Percentiles rank a stretch among this genome's conserved stretches.
phyloP scores from a whole-genome alignment of 2,329 filamentous ascomycete genomes.

The Chaetomium globosum region DNA sequence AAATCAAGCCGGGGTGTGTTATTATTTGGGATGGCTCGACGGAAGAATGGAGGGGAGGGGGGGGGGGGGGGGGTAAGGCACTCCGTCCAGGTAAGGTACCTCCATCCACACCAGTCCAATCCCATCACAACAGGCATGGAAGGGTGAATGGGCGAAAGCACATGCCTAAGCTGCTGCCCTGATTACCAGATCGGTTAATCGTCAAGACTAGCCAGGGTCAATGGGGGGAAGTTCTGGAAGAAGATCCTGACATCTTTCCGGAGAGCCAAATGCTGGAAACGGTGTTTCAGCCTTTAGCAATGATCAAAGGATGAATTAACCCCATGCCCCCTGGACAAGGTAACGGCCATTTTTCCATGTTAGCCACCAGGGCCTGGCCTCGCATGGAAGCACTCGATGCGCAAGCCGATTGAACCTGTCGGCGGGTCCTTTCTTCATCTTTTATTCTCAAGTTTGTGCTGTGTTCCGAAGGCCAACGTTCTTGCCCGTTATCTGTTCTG shows the following conservation, averaged over 20 bases:
- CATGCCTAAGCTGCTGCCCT: slow-evolving; percentile 32
- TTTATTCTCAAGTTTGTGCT: slow-evolving; percentile 19
- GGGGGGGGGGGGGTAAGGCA: slow-evolving; percentile 23
- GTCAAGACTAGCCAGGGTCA: slow-evolving; percentile 30
- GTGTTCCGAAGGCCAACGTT: slow-evolving; percentile 21
- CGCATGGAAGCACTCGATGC: slow-evolving; percentile 30
- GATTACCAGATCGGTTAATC: slow-evolving; percentile 39
- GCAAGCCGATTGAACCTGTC: slow-evolving; percentile 26
- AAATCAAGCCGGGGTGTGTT: slow-evolving; percentile 19
- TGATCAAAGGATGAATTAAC: slow-evolving; percentile 41
- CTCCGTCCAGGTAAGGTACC: slow-evolving; percentile 10
- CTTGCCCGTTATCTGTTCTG: background rate
- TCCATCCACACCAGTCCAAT: slow-evolving; percentile 6
- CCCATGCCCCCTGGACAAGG: slow-evolving; percentile 31
- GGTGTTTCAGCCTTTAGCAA: slow-evolving; percentile 41
- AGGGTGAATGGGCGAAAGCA: slow-evolving; percentile 25
- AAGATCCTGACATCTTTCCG: slow-evolving; percentile 37
- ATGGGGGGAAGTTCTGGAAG: slow-evolving; percentile 34
- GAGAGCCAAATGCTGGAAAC: slow-evolving; percentile 36
- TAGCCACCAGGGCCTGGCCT: slow-evolving; percentile 33
- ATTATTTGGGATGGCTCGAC: slow-evolving; percentile 18
- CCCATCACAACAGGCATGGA: slow-evolving; percentile 24
- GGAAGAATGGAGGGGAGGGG: slow-evolving; percentile 31
- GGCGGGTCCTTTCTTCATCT: slow-evolving; percentile 9
- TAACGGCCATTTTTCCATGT: slow-evolving; percentile 40